Conservation (phyloP, 106 monocot species). For the Apostasia ramifera region DNA sequence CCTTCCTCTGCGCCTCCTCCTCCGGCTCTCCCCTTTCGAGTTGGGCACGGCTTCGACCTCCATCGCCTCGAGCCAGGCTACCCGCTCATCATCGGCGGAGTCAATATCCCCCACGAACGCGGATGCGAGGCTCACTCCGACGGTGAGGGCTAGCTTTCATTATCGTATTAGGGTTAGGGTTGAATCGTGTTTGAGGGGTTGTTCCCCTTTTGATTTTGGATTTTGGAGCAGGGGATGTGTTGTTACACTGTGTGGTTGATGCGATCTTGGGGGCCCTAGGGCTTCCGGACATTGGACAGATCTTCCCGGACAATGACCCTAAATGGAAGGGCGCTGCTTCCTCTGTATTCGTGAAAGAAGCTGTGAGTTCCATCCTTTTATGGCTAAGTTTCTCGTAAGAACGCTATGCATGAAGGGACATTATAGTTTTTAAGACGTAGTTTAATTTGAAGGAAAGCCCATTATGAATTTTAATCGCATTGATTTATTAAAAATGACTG, state of each 20-base stretch:
- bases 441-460: too few species aligned
- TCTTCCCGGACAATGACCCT: constrained; percentile 90
- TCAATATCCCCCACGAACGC: constrained; percentile 86
- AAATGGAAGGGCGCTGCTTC: constrained; percentile 86
- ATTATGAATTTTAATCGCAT: too few species aligned
- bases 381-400: too few species aligned
- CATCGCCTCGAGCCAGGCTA: constrained; percentile 94
- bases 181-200: not conserved
- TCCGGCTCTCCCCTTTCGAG: constrained; percentile 65
- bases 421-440: too few species aligned
- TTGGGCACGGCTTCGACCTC: constrained; percentile 95
- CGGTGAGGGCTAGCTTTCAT: constrained; percentile 29
- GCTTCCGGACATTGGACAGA: constrained; percentile 91
- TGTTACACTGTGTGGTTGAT: constrained; percentile 98
- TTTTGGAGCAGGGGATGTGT: constrained; percentile 66
- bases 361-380: constrained; percentile 46
- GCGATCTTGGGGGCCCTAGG: constrained; percentile 94
- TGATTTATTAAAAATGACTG: too few species aligned
- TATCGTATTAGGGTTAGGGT: not conserved
- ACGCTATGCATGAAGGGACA: too few species aligned
- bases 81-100: constrained; percentile 92
- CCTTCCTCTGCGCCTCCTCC: constrained; percentile 9
- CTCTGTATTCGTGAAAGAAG: constrained; percentile 81
- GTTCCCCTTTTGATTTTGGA: not conserved
- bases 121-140: constrained; percentile 97